These are phyloP conservation scores for Schizonepeta tenuifolia DNA, from an alignment of 257 asterid species.

Conservation along the genomic window DNA sequence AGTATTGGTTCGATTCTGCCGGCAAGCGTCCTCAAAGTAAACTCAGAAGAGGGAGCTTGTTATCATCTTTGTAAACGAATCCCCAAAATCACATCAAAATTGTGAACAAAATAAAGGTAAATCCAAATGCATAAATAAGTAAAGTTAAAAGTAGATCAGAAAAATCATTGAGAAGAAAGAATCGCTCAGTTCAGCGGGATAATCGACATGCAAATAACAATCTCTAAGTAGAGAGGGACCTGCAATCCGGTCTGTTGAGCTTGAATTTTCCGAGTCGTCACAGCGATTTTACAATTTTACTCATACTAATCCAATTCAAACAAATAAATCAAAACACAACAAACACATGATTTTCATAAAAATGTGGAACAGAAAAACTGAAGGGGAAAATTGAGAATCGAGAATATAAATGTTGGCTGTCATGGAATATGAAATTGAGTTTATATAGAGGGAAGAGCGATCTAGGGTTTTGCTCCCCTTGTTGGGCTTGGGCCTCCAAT, in stretches of 20 bases:
- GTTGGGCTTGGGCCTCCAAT: conserved; percentile 9
- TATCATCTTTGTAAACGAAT: conserved; percentile 63
- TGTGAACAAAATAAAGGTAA: not conserved
- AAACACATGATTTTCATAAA: no score
- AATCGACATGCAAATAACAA: conserved; percentile 32
- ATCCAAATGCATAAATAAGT: not conserved
- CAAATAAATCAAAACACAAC: not conserved
- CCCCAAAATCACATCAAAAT: not conserved
- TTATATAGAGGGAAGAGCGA: conserved; percentile 1
- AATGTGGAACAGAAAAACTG: no score
- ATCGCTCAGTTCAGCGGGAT: conserved; percentile 97
- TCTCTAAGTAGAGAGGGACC: conserved; percentile 9
- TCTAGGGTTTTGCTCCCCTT: not conserved
- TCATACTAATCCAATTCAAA: not conserved
- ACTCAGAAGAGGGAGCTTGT: conserved; percentile 94
- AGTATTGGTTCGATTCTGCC: conserved; percentile 93
- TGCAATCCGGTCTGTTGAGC: conserved; percentile 40
- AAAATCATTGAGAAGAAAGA: not conserved
- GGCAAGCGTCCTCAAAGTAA: conserved; percentile 60
- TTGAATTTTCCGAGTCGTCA: conserved; percentile 38
- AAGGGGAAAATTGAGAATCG: not conserved
- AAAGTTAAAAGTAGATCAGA: not conserved
- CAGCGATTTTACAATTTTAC: conserved; percentile 8
- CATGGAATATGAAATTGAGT: not conserved
- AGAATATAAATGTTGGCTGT: not conserved